phyloP scores from a whole-genome alignment of 805 yeast species.

The Alloascoidea hylecoeti region DNA sequence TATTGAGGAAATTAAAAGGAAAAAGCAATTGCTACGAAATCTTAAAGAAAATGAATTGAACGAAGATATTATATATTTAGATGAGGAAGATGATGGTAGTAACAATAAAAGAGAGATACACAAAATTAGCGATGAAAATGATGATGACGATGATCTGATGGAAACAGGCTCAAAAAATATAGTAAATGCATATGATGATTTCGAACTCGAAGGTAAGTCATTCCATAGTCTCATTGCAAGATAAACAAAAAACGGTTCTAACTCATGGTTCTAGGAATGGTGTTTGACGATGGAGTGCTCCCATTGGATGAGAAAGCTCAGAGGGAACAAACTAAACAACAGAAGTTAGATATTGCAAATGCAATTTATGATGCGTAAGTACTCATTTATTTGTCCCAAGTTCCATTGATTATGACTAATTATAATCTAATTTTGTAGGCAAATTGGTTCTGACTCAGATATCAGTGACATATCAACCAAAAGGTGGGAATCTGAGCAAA shows the following conservation, averaged over 20 bases:
- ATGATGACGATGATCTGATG: background rate
- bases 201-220: conserved; percentile 1
- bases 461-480: no score
- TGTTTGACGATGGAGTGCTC: background rate
- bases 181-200: background rate
- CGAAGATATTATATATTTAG: background rate
- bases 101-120: background rate
- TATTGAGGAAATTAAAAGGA: background rate
- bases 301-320: background rate
- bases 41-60: background rate
- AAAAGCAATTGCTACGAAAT: background rate
- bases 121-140: background rate
- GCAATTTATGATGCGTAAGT: background rate
- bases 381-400: no score
- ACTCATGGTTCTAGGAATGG: background rate
- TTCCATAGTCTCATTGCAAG: no score
- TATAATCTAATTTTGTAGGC: no score
- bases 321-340: background rate
- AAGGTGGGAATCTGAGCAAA: no score
- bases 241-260: no score
- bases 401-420: no score
- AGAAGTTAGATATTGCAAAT: background rate
- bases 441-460: no score
- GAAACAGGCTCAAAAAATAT: no score
- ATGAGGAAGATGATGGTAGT: background rate